Conservation (phyloP, 257 asterid species). For the Voacanga thouarsii region DNA sequence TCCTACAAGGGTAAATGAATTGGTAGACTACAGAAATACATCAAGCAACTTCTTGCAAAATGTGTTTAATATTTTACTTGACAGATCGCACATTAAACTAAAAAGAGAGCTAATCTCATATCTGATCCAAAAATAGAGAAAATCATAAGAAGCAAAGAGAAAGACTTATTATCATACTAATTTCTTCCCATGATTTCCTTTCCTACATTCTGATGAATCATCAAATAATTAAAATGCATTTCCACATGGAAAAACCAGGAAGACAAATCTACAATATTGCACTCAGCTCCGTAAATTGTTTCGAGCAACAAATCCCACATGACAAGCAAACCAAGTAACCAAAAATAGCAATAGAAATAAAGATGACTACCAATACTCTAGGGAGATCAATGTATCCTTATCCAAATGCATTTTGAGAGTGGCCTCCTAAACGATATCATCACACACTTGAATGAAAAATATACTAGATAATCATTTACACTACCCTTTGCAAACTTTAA, state of each 20-base stretch:
- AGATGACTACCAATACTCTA: not conserved
- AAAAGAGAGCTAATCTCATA: not conserved
- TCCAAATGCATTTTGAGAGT: no score
- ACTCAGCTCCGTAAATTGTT: not conserved
- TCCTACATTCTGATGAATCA: not conserved
- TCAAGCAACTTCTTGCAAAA: not conserved
- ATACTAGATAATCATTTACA: not conserved
- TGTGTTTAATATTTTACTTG: not conserved
- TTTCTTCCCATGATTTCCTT: not conserved
- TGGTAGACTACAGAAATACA: not conserved
- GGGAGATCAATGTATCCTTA: not conserved
- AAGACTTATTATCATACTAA: not conserved
- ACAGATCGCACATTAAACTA: not conserved
- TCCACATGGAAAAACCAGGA: not conserved
- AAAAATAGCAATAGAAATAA: no score
- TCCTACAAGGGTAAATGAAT: slow-evolving; percentile 27
- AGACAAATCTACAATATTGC: not conserved
- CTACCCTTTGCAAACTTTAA: not conserved
- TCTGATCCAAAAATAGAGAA: not conserved
- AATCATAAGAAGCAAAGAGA: not conserved
- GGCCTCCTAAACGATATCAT: not conserved
- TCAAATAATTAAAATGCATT: no score
- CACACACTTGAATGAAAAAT: not conserved
- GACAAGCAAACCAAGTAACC: not conserved
- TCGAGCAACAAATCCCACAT: no score